Base-by-base conservation (phyloP, 1,139 yeast genomes). In the Insectozyma bohioensis region DNA sequence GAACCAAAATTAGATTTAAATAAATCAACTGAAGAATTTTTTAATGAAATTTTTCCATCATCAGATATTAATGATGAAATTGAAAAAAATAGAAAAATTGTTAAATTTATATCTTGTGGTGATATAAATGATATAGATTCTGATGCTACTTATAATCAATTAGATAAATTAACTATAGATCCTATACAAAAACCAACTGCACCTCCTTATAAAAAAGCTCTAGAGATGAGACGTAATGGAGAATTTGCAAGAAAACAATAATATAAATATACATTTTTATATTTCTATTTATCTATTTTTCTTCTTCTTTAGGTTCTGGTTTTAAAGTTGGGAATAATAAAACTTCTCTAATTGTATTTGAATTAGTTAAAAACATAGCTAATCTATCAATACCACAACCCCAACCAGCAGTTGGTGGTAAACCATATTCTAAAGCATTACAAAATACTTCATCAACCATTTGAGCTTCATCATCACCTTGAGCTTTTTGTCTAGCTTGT, bases 341-440 rank as follows among this genome's bases (percentile, higher is more conserved):
- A 28, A 92, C 98, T 72, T 92, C 98, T 82, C 96, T 87, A 60
- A 92, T 92, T 48, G 97, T 87, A 72, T 87, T 85, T 41, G 97
- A 86, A 67, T 92, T 80, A 45, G 97, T 92, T 72, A 92, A 78
- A 74, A 92, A 90, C 98, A 92, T 92, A 58, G 96, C 92, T 56
- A 92, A 63, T 75, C 98, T 86, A 68, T 92, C 98, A 52, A 92
- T 88, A 78, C 98, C 98, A 71, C 95, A 85, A 54, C 98, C 98
- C 97, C 97, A 92, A 52, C 98, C 98, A 62, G 95, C 98, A 53
- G 98, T 92, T 54, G 98, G 98, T 42, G 98, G 98, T 56, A 92
- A 77, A 64, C 98, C 98, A 65, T 87, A 92, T 71, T 92, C 98
- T 58, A 92, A 78, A 46, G 98, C 97, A 55, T 90, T 86, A 72